These are phyloP conservation scores for Alloteropsis angusta DNA, from an alignment of 202 grass and related monocot genomes.

Conservation along the genomic window DNA sequence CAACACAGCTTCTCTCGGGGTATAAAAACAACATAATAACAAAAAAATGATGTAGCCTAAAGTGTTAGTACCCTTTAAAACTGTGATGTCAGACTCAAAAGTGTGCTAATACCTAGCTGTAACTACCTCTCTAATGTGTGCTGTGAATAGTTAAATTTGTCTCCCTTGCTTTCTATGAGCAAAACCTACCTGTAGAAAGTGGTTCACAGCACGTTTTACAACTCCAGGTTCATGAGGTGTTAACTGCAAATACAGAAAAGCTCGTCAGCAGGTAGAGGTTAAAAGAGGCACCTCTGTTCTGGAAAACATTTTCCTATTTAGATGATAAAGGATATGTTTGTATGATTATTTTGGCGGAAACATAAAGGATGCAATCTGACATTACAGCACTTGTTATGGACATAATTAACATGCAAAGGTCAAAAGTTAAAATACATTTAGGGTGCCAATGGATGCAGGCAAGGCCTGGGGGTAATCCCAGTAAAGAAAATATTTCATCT, in stretches of 20 bases:
- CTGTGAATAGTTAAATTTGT: not conserved
- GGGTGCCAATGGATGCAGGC: not conserved
- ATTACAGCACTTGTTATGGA: not conserved
- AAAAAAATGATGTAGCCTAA: not conserved
- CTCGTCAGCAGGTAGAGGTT: not conserved
- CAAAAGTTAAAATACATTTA: not conserved
- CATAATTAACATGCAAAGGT: not conserved
- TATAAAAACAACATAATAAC: not conserved
- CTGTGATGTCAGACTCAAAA: not conserved
- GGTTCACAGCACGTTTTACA: slow-evolving; percentile 86
- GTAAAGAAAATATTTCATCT: not conserved
- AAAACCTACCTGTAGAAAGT: slow-evolving; percentile 79
- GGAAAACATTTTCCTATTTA: slow-evolving; percentile 6
- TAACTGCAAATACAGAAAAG: slow-evolving; percentile 45
- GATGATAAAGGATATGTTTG: not conserved
- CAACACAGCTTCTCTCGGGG: not conserved
- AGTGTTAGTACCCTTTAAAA: not conserved
- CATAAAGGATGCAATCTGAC: not conserved
- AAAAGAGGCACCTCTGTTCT: not conserved
- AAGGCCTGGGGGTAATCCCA: not conserved
- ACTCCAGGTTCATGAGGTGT: slow-evolving; percentile 84
- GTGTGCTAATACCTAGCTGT: not conserved
- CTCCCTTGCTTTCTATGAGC: not conserved
- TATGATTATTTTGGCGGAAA: not conserved
- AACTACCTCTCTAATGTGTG: not conserved